Percentiles rank a stretch among this genome's conserved stretches.
Evolutionary conservation across 2,329 filamentous ascomycete genomes (phyloP).

Genomic region (Fusarium longipes): DNA sequence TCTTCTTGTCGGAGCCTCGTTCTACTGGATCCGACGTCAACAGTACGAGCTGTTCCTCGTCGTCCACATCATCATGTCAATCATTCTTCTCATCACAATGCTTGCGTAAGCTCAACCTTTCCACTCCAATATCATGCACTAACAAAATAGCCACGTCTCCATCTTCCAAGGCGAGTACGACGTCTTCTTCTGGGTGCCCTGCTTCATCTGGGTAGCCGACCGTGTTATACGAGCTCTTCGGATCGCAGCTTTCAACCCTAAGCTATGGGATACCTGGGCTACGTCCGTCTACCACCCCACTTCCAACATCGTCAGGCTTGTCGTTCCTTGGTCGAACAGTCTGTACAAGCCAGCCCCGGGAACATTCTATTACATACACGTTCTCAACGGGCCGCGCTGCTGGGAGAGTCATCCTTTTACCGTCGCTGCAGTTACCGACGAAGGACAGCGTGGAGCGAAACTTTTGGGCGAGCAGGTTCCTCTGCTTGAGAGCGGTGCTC

Average conservation of each 20-base stretch:
- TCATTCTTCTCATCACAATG: conserved; percentile 62
- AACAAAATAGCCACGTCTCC: conserved; percentile 57
- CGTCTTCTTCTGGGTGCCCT: conserved; percentile 61
- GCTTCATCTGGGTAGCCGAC: conserved; percentile 62
- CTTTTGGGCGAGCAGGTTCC: conserved; percentile 49
- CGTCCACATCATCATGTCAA: conserved; percentile 63
- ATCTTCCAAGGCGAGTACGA: conserved; percentile 64
- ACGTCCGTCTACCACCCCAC: conserved; percentile 51
- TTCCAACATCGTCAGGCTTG: conserved; percentile 57
- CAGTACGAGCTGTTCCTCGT: conserved; percentile 65
- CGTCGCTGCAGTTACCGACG: conserved; percentile 50
- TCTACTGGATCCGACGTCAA: conserved; percentile 62
- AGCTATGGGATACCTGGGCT: conserved; percentile 52
- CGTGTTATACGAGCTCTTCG: conserved; percentile 59
- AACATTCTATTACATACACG: conserved; percentile 59
- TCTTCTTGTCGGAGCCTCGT: conserved; percentile 58
- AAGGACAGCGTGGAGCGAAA: conserved; percentile 28
- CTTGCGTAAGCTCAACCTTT: conserved; percentile 56
- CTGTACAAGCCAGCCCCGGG: conserved; percentile 53
- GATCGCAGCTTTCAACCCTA: conserved; percentile 54
- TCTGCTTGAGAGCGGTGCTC: conserved; percentile 43
- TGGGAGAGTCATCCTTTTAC: conserved; percentile 66
- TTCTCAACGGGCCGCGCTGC: conserved; percentile 53
- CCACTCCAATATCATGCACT: fast-evolving
- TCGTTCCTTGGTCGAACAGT: conserved; percentile 51